Percentiles rank a stretch among this genome's conserved stretches.
These are phyloP conservation scores for Myxozyma neotropica DNA, from an alignment of 805 yeast species.

Conservation along the genomic window DNA sequence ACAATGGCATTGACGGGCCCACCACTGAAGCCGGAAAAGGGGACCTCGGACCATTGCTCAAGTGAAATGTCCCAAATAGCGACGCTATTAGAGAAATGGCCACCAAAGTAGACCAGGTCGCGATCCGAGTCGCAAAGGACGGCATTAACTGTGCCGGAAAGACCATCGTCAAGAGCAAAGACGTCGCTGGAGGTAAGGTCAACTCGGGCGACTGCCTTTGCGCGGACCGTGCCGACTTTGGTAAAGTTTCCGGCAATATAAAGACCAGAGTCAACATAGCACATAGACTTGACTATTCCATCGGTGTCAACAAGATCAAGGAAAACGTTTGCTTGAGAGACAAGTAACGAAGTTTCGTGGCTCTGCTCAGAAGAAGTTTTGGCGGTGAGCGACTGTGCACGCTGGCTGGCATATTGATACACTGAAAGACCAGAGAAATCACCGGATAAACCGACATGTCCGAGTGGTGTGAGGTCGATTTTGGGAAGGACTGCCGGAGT, in stretches of 20 bases:
- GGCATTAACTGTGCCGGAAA: slow-evolving; percentile 49
- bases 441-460: slow-evolving; percentile 44
- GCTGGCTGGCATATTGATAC: slow-evolving; percentile 39
- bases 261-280: slow-evolving; percentile 35
- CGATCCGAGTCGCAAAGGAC: slow-evolving; percentile 53
- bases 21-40: slow-evolving; percentile 76
- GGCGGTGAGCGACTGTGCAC: neutral
- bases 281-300: slow-evolving; percentile 31
- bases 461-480: slow-evolving; percentile 31
- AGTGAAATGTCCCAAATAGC: slow-evolving; percentile 61
- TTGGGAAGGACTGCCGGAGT: slow-evolving; percentile 10
- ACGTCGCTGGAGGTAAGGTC: slow-evolving; percentile 37
- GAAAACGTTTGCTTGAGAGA: slow-evolving; percentile 17
- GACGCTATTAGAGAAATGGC: slow-evolving; percentile 66
- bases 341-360: slow-evolving; percentile 25
- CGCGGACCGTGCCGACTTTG: slow-evolving; percentile 27
- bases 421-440: slow-evolving; percentile 45
- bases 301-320: slow-evolving; percentile 17
- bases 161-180: slow-evolving; percentile 30
- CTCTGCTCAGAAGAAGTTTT: slow-evolving; percentile 14
- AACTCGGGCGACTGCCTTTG: slow-evolving; percentile 37
- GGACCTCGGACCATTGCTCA: slow-evolving; percentile 50
- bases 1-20: slow-evolving; percentile 63
- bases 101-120: slow-evolving; percentile 73
- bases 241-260: slow-evolving; percentile 42